Conservation (phyloP, 129 eudicot species). For the Glebionis coronaria region DNA sequence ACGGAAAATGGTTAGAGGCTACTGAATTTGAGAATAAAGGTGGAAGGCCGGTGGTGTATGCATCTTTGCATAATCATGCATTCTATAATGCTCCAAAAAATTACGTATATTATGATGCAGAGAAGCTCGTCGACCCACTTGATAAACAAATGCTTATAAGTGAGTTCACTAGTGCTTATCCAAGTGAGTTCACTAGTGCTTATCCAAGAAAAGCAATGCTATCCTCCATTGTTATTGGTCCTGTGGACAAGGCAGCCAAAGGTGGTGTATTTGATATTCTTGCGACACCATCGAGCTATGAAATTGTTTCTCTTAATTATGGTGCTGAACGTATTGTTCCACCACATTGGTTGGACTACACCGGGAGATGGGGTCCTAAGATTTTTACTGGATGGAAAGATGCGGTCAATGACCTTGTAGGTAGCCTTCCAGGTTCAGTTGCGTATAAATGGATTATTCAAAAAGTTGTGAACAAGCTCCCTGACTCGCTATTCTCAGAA, state of each 20-base stretch:
- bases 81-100: slow-evolving; percentile 1
- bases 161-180: not conserved
- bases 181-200: not conserved
- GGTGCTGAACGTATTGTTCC: not conserved
- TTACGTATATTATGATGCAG: not conserved
- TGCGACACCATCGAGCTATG: slow-evolving; percentile 6
- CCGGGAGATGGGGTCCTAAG: too few species aligned
- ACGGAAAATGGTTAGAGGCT: slow-evolving; percentile 32
- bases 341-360: too few species aligned
- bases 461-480: too few species aligned
- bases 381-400: too few species aligned
- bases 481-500: too few species aligned
- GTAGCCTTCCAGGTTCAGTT: too few species aligned
- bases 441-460: too few species aligned
- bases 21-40: slow-evolving; percentile 16
- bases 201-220: not conserved
- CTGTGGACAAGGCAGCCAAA: slow-evolving; percentile 21
- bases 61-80: slow-evolving; percentile 39
- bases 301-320: slow-evolving; percentile 11
- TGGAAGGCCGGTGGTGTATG: slow-evolving; percentile 27
- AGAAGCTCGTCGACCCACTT: not conserved
- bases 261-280: slow-evolving; percentile 23
- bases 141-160: not conserved
- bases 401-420: too few species aligned
- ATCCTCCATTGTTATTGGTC: not conserved